Conservation (phyloP, 176 grass and related monocot species). For the Rhynchospora tenuis region DNA sequence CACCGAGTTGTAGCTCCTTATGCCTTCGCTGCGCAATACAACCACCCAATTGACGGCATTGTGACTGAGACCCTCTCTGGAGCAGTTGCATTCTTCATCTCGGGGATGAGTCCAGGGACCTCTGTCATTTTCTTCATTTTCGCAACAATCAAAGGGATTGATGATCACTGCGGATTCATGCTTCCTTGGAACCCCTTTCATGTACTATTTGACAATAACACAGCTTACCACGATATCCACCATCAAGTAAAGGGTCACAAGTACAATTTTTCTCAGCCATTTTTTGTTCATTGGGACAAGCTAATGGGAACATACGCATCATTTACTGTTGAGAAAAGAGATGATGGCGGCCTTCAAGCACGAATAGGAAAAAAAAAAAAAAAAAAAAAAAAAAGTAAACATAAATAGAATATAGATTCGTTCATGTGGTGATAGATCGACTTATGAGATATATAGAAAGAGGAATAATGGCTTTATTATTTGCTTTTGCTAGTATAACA, state of each 20-base stretch:
- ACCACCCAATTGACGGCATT: constrained; percentile 26
- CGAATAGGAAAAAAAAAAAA: neutral
- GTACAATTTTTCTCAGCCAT: constrained; percentile 29
- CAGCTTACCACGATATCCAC: constrained; percentile 26
- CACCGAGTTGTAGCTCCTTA: constrained; percentile 30
- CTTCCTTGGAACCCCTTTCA: constrained; percentile 28
- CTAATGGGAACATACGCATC: constrained; percentile 22
- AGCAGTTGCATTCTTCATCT: constrained; percentile 2
- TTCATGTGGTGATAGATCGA: too few relatives aligned
- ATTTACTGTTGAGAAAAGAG: neutral
- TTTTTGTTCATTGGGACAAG: constrained; percentile 28
- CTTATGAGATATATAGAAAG: too few relatives aligned
- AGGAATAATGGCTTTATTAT: too few relatives aligned
- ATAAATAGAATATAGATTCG: too few relatives aligned
- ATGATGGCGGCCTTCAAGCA: constrained; percentile 2
- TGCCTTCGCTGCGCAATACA: constrained; percentile 30
- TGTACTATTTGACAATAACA: constrained; percentile 19
- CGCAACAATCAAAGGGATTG: constrained; percentile 26
- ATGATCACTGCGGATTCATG: constrained; percentile 26
- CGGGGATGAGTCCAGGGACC: constrained; percentile 12
- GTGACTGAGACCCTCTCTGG: constrained; percentile 23
- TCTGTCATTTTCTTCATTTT: constrained; percentile 23
- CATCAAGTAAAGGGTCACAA: constrained; percentile 20
- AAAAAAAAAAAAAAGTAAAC: too few relatives aligned
- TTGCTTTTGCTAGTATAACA: too few relatives aligned